phyloP scores from a whole-genome alignment of 768 basidiomycete genomes.

The Tubosaeta sp. region DNA sequence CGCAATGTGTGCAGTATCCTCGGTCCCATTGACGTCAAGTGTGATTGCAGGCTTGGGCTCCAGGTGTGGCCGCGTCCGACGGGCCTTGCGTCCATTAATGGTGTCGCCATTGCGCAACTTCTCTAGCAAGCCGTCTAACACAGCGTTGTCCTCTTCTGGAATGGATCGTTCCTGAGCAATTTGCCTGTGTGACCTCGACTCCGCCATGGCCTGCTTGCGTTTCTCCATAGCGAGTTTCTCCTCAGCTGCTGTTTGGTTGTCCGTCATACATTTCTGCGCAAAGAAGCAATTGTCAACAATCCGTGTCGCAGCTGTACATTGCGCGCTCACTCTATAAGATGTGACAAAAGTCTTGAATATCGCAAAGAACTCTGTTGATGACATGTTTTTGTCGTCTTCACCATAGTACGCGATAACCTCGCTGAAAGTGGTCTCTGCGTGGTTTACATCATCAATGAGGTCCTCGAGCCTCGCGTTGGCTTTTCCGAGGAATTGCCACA shows the following conservation, averaged over 20 bases:
- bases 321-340: constrained; percentile 69
- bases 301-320: neutral
- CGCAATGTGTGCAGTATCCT: constrained; percentile 51
- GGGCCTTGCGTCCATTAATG: constrained; percentile 47
- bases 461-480: constrained; percentile 76
- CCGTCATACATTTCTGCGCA: constrained; percentile 77
- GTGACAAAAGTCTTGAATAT: constrained; percentile 97
- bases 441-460: constrained; percentile 80
- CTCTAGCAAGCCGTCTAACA: constrained; percentile 68
- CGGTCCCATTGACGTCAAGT: constrained; percentile 25
- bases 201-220: constrained; percentile 64
- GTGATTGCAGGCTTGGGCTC: constrained; percentile 28
- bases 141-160: constrained; percentile 51
- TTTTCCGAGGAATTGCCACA: constrained; percentile 85
- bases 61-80: constrained; percentile 40
- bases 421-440: constrained; percentile 76
- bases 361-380: constrained; percentile 90
- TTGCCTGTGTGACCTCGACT: constrained; percentile 52
- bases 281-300: constrained; percentile 5
- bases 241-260: constrained; percentile 73
- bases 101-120: constrained; percentile 69
- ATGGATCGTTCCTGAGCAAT: constrained; percentile 41
- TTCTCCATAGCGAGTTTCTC: constrained; percentile 65
- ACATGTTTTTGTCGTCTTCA: constrained; percentile 84
- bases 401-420: constrained; percentile 91